These are phyloP conservation scores for Nicotiana attenuata DNA, from an alignment of 257 asterid species.

Conservation along the genomic window DNA sequence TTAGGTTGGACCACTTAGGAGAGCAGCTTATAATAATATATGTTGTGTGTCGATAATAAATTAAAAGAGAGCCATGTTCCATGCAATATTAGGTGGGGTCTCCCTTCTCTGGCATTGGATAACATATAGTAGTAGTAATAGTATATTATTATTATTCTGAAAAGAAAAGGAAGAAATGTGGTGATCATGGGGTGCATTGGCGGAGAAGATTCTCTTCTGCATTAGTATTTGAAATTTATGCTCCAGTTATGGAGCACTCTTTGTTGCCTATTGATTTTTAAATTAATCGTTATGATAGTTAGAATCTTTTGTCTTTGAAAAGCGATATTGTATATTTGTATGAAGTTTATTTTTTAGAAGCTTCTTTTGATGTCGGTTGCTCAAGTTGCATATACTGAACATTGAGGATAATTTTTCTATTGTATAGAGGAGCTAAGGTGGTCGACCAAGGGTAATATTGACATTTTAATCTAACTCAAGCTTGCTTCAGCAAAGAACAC, in stretches of 20 bases:
- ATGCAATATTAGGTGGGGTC: conserved; percentile 47
- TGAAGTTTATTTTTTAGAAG: neutral
- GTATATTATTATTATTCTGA: neutral
- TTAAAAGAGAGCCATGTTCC: conserved; percentile 40
- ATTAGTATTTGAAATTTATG: neutral
- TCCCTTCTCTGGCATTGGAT: conserved; percentile 44
- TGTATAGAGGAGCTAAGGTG: too few relatives aligned
- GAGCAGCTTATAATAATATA: neutral
- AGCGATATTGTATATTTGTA: neutral
- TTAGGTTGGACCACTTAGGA: neutral
- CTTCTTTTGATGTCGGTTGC: conserved; percentile 4
- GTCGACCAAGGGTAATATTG: too few relatives aligned
- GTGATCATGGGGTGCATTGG: neutral
- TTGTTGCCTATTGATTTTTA: neutral
- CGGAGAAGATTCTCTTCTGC: neutral
- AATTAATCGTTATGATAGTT: neutral
- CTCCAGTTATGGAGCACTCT: neutral
- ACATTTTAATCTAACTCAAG: too few relatives aligned
- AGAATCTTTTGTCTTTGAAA: neutral
- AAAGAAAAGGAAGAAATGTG: neutral
- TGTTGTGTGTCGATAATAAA: neutral
- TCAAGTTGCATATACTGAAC: neutral
- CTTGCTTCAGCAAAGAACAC: too few relatives aligned
- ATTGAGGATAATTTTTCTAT: neutral
- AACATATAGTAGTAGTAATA: neutral